phyloP scores from a whole-genome alignment of 192 early-diverging fungal genomes.

The Lunasporangiospora selenospora region DNA sequence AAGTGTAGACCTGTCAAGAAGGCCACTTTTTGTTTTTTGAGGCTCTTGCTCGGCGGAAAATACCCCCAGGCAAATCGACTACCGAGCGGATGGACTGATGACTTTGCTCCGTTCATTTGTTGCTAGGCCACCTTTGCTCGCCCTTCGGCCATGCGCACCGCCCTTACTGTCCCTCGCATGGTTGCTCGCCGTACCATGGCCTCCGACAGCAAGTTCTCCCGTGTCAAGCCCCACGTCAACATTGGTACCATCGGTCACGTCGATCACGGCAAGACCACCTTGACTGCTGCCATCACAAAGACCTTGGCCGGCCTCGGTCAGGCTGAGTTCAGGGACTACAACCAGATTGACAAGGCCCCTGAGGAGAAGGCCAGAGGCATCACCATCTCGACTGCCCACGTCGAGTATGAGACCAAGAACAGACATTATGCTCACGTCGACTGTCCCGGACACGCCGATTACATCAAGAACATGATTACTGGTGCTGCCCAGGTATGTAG shows the following conservation, averaged over 20 bases:
- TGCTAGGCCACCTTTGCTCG: constrained; percentile 30
- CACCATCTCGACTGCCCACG: constrained; percentile 96
- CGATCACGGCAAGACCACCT: constrained; percentile 98
- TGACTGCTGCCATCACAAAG: constrained; percentile 99
- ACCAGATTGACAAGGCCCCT: constrained; percentile 97
- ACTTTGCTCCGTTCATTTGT: no score
- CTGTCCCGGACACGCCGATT: constrained; percentile 99
- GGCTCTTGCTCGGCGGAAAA: no score
- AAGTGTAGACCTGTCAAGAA: no score
- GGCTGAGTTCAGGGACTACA: constrained; percentile 94
- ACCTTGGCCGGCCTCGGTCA: constrained; percentile 81
- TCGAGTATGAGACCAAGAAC: constrained; percentile 92
- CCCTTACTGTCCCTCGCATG: constrained; percentile 42
- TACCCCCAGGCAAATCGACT: no score
- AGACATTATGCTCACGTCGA: constrained; percentile 98
- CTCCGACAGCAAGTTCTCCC: constrained; percentile 65
- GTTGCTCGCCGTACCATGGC: constrained; percentile 47
- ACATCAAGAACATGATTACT: constrained; percentile 99
- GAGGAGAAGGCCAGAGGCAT: constrained; percentile 99
- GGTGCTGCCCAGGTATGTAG: constrained; percentile 93
- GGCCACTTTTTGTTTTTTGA: no score
- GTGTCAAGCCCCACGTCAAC: constrained; percentile 97
- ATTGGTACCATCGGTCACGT: constrained; percentile 99
- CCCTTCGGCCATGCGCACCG: constrained; percentile 24
- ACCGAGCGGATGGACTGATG: no score